Evolutionary conservation across 768 basidiomycete species (phyloP).

Genomic region (Tubosaeta brunneosetosa): DNA sequence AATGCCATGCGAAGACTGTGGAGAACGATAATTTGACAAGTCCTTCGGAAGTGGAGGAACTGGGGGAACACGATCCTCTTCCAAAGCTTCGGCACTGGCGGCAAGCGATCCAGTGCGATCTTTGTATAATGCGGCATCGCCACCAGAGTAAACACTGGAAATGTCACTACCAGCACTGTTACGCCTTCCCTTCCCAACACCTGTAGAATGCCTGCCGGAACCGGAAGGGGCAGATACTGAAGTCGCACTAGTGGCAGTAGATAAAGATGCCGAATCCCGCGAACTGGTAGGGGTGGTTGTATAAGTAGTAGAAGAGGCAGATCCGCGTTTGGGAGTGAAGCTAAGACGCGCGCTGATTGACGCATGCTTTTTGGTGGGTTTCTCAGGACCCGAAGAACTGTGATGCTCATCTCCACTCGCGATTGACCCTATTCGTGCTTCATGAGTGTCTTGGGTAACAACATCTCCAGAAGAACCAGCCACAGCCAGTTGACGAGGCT

Average conservation of each 20-base stretch:
- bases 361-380: slow-evolving; percentile 62
- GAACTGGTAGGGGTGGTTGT: slow-evolving; percentile 79
- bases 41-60: slow-evolving; percentile 93
- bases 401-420: slow-evolving; percentile 57
- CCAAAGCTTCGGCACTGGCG: slow-evolving; percentile 52
- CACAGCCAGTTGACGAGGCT: slow-evolving; percentile 22
- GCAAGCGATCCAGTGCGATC: slow-evolving; percentile 65
- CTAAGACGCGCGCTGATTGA: slow-evolving; percentile 59
- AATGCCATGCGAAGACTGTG: slow-evolving; percentile 51
- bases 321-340: slow-evolving; percentile 83
- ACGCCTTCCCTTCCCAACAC: slow-evolving; percentile 55
- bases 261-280: slow-evolving; percentile 81
- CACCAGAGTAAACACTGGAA: slow-evolving; percentile 64
- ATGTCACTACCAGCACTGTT: slow-evolving; percentile 87
- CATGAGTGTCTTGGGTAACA: slow-evolving; percentile 36
- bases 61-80: slow-evolving; percentile 75
- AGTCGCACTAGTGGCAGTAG: slow-evolving; percentile 70
- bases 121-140: slow-evolving; percentile 55
- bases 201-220: slow-evolving; percentile 68
- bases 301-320: slow-evolving; percentile 84
- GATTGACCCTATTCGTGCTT: slow-evolving; percentile 39
- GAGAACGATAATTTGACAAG: slow-evolving; percentile 69
- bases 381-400: slow-evolving; percentile 47
- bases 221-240: slow-evolving; percentile 58
- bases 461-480: slow-evolving; percentile 34